These are phyloP conservation scores for Mucor lusitanicus DNA, from an alignment of 371 early-diverging fungal genomes.

Conservation along the genomic window DNA sequence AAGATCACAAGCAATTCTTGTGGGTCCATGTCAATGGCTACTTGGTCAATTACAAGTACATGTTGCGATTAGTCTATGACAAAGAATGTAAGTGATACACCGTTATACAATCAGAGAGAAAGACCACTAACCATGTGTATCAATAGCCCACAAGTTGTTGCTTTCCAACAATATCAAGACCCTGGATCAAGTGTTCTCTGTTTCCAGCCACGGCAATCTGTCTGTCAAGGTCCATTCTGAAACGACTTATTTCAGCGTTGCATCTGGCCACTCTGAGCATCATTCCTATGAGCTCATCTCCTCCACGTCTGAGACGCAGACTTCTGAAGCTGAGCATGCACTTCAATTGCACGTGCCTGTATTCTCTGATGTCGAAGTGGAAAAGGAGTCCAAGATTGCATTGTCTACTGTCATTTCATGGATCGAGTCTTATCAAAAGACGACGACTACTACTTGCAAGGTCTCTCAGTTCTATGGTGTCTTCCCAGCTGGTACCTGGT, in stretches of 20 bases:
- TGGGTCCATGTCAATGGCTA: slow-evolving; percentile 56
- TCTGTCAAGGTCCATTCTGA: slow-evolving; percentile 24
- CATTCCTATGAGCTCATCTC: slow-evolving; percentile 2
- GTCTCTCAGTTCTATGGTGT: slow-evolving; percentile 25
- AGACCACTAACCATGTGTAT: no score
- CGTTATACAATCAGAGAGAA: no score
- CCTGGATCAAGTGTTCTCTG: slow-evolving; percentile 29
- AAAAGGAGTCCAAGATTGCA: slow-evolving; percentile 28
- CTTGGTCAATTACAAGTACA: slow-evolving; percentile 56
- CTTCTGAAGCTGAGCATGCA: not conserved
- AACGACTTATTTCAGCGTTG: slow-evolving; percentile 28
- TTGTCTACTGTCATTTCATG: slow-evolving; percentile 28
- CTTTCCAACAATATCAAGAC: slow-evolving; percentile 27
- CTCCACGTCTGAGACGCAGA: slow-evolving; percentile 1
- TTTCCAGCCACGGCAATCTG: slow-evolving; percentile 27
- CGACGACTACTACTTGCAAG: not conserved
- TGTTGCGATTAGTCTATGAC: slow-evolving; percentile 36
- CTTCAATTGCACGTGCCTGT: slow-evolving; percentile 39
- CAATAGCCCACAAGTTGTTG: slow-evolving; percentile 30
- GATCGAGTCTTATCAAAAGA: slow-evolving; percentile 23
- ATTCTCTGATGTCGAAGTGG: slow-evolving; percentile 26
- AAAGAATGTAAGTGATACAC: slow-evolving; percentile 23
- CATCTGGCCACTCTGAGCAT: not conserved
- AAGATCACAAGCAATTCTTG: slow-evolving; percentile 45
- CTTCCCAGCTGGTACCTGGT: slow-evolving; percentile 41